Base-by-base conservation (phyloP, 768 basidiomycete genomes). In the Pleurotus tuoliensis region DNA sequence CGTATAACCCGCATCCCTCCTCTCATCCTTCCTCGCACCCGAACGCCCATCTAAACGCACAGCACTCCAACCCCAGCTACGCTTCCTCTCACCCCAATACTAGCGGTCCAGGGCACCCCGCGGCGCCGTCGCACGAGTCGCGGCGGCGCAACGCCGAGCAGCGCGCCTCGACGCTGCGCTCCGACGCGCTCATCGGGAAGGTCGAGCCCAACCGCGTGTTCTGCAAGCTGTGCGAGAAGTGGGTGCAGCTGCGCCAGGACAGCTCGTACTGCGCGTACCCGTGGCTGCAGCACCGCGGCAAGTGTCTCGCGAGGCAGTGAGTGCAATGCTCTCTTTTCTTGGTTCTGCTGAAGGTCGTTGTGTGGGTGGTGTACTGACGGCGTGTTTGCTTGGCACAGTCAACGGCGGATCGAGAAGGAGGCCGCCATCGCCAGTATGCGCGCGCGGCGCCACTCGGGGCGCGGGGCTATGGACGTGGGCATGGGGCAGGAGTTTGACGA, bases 241-340 rank as follows among this genome's bases (percentile, higher is more conserved):
- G 90, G 90, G 88, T 92, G 1, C 90, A 91, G 68, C 76, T 92
- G 16, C 69, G 90, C 41, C 88, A 90, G 66, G 89, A 92, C 62
- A 84, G 82, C 58, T 82, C 82, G 8, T 92, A 86, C 66, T 92
- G 89, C 61, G 86, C 89, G 52, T 89, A 90, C 65, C 89, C 90
- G 39, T 92, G 89, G 90, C 66, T 84, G 57, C 87, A 88, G 70
- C 90, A 92, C 68, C 80, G 87, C 16, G 80, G 76, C 22, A 92
- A 90, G 68, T 91, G 90, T 72, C 66, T 88, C 45, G 80, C 82
- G n/a, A 71, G 87, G 64, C 77, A 83, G 88, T 90, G 67, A 65
- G 84, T 82, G 41, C 20, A 20, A 20, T 20, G 2, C 20, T 20
- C 20, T 20, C 20, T 20, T 20, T 20, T 20, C 20, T 20, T 20